A percentile compares a stretch with the other conserved stretches of the same genome.
Conservation (phyloP, 768 basidiomycete genomes). For the Naematelia encephala region DNA sequence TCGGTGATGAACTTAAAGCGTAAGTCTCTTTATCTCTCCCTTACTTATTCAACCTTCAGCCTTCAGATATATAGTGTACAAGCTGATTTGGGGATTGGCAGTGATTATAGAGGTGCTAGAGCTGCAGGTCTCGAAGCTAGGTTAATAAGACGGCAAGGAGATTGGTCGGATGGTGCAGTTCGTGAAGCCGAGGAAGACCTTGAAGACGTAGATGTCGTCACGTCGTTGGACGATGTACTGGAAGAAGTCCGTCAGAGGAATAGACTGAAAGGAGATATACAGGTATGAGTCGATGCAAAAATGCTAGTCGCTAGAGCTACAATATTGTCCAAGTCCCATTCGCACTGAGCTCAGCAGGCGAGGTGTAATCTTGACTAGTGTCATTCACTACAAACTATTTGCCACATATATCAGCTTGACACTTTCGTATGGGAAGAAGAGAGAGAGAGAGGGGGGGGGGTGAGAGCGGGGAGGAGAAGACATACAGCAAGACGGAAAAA, state of each 20-base stretch:
- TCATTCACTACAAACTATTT: too few species aligned
- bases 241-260: slow-evolving; percentile 28
- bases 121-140: slow-evolving; percentile 37
- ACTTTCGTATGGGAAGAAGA: too few species aligned
- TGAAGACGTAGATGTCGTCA: slow-evolving; percentile 21
- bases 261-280: not conserved
- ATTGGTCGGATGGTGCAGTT: slow-evolving; percentile 45
- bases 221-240: slow-evolving; percentile 29
- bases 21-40: slow-evolving; percentile 16
- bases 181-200: slow-evolving; percentile 25
- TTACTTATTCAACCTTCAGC: not conserved
- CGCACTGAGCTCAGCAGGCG: not conserved
- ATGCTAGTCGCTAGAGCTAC: not conserved
- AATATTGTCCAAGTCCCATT: not conserved
- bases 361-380: not conserved
- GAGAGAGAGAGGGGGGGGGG: too few species aligned
- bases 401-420: too few species aligned
- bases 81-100: slow-evolving; percentile 15
- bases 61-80: not conserved
- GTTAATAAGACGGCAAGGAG: slow-evolving; percentile 39
- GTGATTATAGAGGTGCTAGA: slow-evolving; percentile 41
- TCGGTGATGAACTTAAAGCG: slow-evolving; percentile 49
- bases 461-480: not conserved
- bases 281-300: not conserved
- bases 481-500: slow-evolving; percentile 41